These are phyloP conservation scores for Aegle marmelos DNA, from an alignment of 345 rosid genomes.

Conservation along the genomic window DNA sequence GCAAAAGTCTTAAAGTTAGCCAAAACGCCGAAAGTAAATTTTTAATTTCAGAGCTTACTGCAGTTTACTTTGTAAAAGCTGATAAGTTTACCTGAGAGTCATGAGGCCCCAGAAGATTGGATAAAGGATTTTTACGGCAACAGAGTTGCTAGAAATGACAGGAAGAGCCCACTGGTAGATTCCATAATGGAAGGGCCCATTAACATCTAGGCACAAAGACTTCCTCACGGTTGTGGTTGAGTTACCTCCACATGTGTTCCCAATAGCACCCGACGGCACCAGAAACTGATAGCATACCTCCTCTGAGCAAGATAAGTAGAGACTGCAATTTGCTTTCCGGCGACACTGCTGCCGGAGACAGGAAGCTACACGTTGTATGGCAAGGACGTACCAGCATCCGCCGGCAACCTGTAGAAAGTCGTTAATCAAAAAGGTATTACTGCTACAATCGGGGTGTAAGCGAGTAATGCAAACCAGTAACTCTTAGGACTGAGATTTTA, in stretches of 20 bases:
- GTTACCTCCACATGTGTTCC: constrained; percentile 27
- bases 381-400: constrained; percentile 67
- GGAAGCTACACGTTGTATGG: constrained; percentile 38
- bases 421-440: background rate
- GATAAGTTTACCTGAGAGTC: constrained; percentile 45
- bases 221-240: constrained; percentile 20
- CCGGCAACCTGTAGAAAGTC: constrained; percentile 45
- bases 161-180: constrained; percentile 55
- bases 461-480: background rate
- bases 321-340: constrained; percentile 26
- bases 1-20: background rate
- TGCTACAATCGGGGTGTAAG: background rate
- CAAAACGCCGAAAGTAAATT: background rate
- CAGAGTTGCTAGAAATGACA: constrained; percentile 49
- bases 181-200: constrained; percentile 49
- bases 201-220: constrained; percentile 43
- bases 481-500: background rate
- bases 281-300: constrained; percentile 42
- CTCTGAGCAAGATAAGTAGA: constrained; percentile 38
- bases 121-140: constrained; percentile 50
- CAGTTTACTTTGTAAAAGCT: background rate
- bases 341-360: constrained; percentile 47
- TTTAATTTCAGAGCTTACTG: background rate
- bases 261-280: constrained; percentile 20
- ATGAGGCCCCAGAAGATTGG: constrained; percentile 70